Evolutionary conservation across 805 yeast species (phyloP).

Genomic region (Suhomyces sp.): DNA sequence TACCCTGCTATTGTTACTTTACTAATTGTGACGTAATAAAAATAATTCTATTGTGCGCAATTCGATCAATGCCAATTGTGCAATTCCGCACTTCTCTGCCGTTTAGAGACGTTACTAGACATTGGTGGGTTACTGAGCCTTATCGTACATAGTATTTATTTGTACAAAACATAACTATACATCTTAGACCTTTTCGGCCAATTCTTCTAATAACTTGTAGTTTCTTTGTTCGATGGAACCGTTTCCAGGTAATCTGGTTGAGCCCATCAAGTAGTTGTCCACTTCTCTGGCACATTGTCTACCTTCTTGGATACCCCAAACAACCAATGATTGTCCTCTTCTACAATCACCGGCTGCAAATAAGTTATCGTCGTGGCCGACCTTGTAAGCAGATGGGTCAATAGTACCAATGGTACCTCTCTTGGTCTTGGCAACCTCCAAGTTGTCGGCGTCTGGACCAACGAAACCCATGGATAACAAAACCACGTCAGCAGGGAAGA

Average conservation of each 20-base stretch:
- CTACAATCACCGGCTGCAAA: constrained; percentile 99
- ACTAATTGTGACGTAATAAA: no score
- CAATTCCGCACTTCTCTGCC: no score
- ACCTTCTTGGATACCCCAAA: constrained; percentile 99
- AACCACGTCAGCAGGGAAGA: constrained; percentile 92
- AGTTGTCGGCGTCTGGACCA: constrained; percentile 87
- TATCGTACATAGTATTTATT: background rate
- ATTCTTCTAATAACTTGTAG: constrained; percentile 70
- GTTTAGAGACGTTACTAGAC: no score
- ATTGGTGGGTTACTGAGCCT: background rate
- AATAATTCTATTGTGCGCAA: no score
- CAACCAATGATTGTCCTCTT: constrained; percentile 96
- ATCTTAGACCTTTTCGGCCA: constrained; percentile 55
- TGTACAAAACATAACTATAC: background rate
- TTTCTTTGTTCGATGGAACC: constrained; percentile 89
- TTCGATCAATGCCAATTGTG: no score
- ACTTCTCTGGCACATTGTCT: constrained; percentile 97
- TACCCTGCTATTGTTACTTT: no score
- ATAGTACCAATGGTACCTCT: constrained; percentile 80
- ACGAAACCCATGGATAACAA: constrained; percentile 95
- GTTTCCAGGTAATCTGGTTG: constrained; percentile 84
- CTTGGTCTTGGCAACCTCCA: constrained; percentile 64
- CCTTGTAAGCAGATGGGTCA: constrained; percentile 63
- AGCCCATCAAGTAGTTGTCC: constrained; percentile 74
- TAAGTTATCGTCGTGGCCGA: constrained; percentile 58